Percentiles rank a stretch among this genome's conserved stretches.
phyloP scores from a whole-genome alignment of 2,329 filamentous ascomycete genomes.

The Ambrosiella xylebori region DNA sequence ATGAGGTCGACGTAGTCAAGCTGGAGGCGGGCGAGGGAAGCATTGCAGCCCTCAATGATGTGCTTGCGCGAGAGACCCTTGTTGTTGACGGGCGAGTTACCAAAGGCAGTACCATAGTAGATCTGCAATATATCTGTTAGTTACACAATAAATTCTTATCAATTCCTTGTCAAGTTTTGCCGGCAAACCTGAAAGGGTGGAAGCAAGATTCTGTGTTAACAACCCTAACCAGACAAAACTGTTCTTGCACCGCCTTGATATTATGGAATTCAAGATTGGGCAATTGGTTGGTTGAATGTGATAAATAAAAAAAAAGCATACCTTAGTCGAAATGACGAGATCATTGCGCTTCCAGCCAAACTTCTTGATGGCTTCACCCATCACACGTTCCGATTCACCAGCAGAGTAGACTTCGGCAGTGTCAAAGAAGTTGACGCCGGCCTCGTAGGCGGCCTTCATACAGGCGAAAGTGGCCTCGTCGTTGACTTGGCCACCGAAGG shows the following conservation, averaged over 20 bases:
- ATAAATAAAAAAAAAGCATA: not conserved
- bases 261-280: not conserved
- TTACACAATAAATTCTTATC: not conserved
- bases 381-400: constrained; percentile 45
- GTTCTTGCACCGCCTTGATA: not conserved
- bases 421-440: constrained; percentile 47
- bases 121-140: constrained; percentile 18
- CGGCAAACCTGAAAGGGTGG: not conserved
- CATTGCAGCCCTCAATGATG: constrained; percentile 47
- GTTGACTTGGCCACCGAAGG: constrained; percentile 57
- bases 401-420: constrained; percentile 41
- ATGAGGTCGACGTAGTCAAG: constrained; percentile 50
- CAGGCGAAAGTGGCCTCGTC: constrained; percentile 31
- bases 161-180: not conserved
- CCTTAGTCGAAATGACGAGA: constrained; percentile 43
- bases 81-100: constrained; percentile 48
- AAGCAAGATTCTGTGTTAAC: not conserved
- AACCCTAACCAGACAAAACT: not conserved
- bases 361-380: constrained; percentile 42
- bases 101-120: constrained; percentile 45
- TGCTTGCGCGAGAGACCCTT: constrained; percentile 52
- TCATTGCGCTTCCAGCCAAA: constrained; percentile 45
- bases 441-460: constrained; percentile 44
- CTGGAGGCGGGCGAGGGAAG: constrained; percentile 39
- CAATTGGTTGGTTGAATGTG: too few species aligned